These are phyloP conservation scores for Backusella morwellensis DNA, from an alignment of 192 early-diverging fungal species.

Conservation along the genomic window DNA sequence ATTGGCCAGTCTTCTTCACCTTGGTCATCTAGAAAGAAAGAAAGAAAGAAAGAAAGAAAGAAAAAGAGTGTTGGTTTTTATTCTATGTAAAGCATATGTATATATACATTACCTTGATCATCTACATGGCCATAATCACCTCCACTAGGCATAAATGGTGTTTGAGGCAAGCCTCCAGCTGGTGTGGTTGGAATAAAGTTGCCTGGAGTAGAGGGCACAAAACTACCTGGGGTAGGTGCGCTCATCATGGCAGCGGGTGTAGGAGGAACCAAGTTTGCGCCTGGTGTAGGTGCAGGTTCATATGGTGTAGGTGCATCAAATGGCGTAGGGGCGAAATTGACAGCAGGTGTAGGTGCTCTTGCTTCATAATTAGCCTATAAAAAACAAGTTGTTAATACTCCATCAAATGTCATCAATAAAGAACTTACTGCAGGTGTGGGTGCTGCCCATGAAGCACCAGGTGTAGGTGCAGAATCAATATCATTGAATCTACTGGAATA, in stretches of 20 bases:
- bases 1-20: conserved; percentile 49
- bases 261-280: conserved; percentile 43
- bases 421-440: conserved; percentile 27
- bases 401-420: not conserved
- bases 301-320: conserved; percentile 49
- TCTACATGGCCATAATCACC: conserved; percentile 52
- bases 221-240: conserved; percentile 42
- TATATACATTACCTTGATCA: conserved; percentile 43
- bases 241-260: conserved; percentile 52
- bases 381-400: not conserved
- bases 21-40: conserved; percentile 10
- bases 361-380: conserved; percentile 24
- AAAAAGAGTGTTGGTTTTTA: not conserved
- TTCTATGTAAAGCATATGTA: conserved; percentile 10
- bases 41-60: not conserved
- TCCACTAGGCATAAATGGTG: conserved; percentile 45
- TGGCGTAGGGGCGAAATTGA: conserved; percentile 34
- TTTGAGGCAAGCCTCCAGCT: conserved; percentile 33
- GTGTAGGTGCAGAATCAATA: conserved; percentile 49
- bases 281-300: conserved; percentile 51
- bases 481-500: conserved; percentile 20
- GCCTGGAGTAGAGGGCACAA: conserved; percentile 38
- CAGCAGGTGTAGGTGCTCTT: conserved; percentile 42
- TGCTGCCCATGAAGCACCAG: conserved; percentile 31
- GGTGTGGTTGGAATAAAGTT: conserved; percentile 43